Conservation (phyloP, 169 alveolate genomes). For the Plasmodium gonderi region DNA sequence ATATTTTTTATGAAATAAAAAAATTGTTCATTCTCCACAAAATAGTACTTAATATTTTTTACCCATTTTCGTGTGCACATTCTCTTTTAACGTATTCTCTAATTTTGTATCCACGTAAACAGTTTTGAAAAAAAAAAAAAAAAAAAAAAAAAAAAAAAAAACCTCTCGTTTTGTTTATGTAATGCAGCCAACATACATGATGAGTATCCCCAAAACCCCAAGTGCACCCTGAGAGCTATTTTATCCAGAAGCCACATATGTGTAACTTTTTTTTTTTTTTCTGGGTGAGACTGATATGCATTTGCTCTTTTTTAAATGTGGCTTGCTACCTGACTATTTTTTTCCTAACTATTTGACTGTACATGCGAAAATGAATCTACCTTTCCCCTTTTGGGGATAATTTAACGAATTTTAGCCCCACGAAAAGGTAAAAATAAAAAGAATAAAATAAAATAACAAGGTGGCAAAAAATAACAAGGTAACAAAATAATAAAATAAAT, state of each 20-base stretch:
- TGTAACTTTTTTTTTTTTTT: background rate
- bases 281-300: background rate
- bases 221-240: no score
- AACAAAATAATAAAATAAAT: no score
- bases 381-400: background rate
- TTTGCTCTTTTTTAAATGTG: background rate
- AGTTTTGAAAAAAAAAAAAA: background rate
- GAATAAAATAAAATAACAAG: no score
- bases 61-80: background rate
- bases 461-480: no score
- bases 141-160: background rate
- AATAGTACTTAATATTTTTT: background rate
- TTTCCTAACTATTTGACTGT: no score
- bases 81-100: background rate
- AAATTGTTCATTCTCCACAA: no score
- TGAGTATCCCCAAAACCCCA: no score
- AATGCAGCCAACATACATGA: no score
- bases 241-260: no score
- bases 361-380: background rate
- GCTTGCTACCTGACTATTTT: background rate
- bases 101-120: background rate
- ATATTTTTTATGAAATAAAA: no score
- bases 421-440: background rate
- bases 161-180: no score
- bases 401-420: conserved; percentile 22